These are phyloP conservation scores for Fusarium sp. DNA, from an alignment of 2,329 filamentous ascomycete genomes.

Conservation along the genomic window DNA sequence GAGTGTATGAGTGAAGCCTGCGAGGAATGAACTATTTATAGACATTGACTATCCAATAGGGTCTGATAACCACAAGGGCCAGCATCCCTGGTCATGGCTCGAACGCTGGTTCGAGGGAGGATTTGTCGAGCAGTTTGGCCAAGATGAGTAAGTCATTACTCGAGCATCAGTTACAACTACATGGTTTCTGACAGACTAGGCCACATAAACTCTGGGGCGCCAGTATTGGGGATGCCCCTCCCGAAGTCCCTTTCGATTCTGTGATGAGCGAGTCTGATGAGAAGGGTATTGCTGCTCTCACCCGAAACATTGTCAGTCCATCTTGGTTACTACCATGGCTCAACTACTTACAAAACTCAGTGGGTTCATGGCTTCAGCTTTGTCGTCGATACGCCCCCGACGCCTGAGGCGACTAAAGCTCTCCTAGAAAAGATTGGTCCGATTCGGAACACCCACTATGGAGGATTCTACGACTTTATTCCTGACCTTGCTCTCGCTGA, in stretches of 20 bases:
- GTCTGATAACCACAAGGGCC: conserved; percentile 78
- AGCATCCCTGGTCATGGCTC: conserved; percentile 70
- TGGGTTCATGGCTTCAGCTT: conserved; percentile 82
- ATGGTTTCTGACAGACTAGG: conserved; percentile 32
- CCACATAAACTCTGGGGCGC: conserved; percentile 46
- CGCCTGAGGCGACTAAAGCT: conserved; percentile 79
- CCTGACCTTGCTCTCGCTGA: conserved; percentile 90
- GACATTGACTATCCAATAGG: conserved; percentile 62
- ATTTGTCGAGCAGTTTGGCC: conserved; percentile 34
- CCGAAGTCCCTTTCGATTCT: conserved; percentile 71
- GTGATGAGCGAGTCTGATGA: conserved; percentile 68
- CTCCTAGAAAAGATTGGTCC: conserved; percentile 87
- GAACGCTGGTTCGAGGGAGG: conserved; percentile 40
- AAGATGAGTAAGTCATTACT: conserved; percentile 41
- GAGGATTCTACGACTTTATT: conserved; percentile 84
- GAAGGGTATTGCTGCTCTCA: conserved; percentile 71
- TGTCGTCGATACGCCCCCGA: conserved; percentile 75
- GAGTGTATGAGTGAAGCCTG: conserved; percentile 49
- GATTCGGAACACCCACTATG: conserved; percentile 93
- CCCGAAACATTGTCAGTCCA: conserved; percentile 72
- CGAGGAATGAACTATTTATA: not conserved
- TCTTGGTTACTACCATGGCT: not conserved
- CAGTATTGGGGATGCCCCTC: conserved; percentile 61
- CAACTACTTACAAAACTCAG: conserved; percentile 59
- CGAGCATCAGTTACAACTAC: not conserved